phyloP scores from a whole-genome alignment of 805 yeast genomes.

The Torulaspora microellipsoides region DNA sequence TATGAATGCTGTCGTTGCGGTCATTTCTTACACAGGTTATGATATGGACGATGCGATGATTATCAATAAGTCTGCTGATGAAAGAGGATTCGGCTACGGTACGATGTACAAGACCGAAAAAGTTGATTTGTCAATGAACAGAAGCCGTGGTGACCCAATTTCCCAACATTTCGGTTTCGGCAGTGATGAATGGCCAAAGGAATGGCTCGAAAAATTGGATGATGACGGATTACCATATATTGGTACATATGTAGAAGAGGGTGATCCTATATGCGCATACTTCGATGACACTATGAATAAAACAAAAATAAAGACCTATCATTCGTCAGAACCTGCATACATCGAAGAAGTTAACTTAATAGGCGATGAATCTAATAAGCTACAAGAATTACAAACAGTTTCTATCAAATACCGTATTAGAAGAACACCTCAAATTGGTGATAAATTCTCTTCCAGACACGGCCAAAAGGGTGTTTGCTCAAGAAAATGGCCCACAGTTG shows the following conservation, averaged over 20 bases:
- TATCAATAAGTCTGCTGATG: constrained; percentile 93
- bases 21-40: constrained; percentile 96
- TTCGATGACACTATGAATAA: constrained; percentile 87
- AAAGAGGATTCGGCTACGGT: constrained; percentile 97
- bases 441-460: constrained; percentile 94
- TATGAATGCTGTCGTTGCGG: constrained; percentile 97
- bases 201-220: constrained; percentile 85
- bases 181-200: constrained; percentile 83
- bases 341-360: constrained; percentile 91
- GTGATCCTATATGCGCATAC: constrained; percentile 92
- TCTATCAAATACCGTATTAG: constrained; percentile 88
- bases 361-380: constrained; percentile 67
- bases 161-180: constrained; percentile 95
- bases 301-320: constrained; percentile 88
- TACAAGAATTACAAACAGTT: constrained; percentile 74
- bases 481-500: constrained; percentile 94
- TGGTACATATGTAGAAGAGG: constrained; percentile 85
- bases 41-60: constrained; percentile 99
- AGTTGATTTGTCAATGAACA: constrained; percentile 68
- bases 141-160: constrained; percentile 91
- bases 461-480: constrained; percentile 99
- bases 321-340: constrained; percentile 89
- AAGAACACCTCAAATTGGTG: constrained; percentile 93
- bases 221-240: constrained; percentile 88
- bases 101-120: constrained; percentile 93